Conservation (phyloP, 1,139 yeast species). For the Candida glucosophila region DNA sequence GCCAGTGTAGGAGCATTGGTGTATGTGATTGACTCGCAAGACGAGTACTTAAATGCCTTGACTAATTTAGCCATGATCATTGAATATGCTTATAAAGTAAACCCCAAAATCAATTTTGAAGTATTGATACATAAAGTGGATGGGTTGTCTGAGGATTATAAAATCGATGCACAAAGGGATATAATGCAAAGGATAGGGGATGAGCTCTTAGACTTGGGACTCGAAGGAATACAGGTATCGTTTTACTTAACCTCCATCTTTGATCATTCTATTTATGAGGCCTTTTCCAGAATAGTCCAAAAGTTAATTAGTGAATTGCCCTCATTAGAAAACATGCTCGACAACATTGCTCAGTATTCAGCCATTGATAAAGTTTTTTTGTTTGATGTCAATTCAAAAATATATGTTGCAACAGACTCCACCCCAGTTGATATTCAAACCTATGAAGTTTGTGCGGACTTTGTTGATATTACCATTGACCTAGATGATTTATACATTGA, state of each 20-base stretch:
- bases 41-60: conserved; percentile 86
- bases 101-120: conserved; percentile 82
- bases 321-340: conserved; percentile 79
- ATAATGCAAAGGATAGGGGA: conserved; percentile 95
- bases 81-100: conserved; percentile 78
- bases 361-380: conserved; percentile 88
- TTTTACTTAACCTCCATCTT: conserved; percentile 89
- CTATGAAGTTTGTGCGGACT: conserved; percentile 94
- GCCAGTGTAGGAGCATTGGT: conserved; percentile 87
- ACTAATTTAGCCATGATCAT: conserved; percentile 84
- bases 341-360: conserved; percentile 80
- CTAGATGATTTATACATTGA: conserved; percentile 64
- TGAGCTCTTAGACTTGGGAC: conserved; percentile 79
- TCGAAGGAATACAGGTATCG: conserved; percentile 85
- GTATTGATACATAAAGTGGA: conserved; percentile 93
- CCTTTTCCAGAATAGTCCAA: conserved; percentile 87
- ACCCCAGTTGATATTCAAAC: conserved; percentile 93
- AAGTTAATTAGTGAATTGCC: conserved; percentile 86
- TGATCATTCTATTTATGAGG: conserved; percentile 94
- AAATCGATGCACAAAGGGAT: conserved; percentile 91
- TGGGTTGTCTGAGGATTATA: conserved; percentile 87
- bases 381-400: conserved; percentile 88
- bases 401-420: conserved; percentile 92
- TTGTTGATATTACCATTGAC: conserved; percentile 89
- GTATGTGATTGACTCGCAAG: conserved; percentile 91